Conservation (phyloP, 345 rosid genomes). For the Populus davidiana region DNA sequence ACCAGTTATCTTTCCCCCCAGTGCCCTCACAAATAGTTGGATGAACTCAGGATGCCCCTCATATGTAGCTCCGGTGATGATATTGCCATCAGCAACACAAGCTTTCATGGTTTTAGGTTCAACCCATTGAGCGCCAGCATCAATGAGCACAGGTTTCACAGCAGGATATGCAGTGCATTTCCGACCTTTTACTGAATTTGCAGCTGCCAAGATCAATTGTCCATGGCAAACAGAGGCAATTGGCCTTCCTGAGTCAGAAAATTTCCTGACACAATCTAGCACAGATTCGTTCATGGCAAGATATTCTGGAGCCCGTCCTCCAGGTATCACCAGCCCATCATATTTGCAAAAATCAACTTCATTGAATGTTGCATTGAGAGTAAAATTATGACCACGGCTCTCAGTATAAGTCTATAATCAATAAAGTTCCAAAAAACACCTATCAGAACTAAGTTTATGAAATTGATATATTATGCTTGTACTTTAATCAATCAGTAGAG, state of each 20-base stretch:
- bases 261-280: constrained; percentile 48
- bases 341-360: constrained; percentile 56
- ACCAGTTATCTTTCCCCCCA: constrained; percentile 57
- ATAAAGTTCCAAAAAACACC: background rate
- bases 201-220: constrained; percentile 72
- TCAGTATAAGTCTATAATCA: constrained; percentile 58
- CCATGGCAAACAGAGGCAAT: constrained; percentile 80
- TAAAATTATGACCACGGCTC: constrained; percentile 79
- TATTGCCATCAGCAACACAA: constrained; percentile 67
- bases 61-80: constrained; percentile 67
- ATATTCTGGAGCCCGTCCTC: constrained; percentile 94
- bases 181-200: constrained; percentile 48
- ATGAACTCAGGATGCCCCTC: constrained; percentile 68
- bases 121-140: constrained; percentile 82
- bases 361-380: constrained; percentile 70
- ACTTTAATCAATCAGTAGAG: background rate
- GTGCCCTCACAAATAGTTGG: constrained; percentile 53
- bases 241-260: constrained; percentile 56
- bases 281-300: constrained; percentile 62
- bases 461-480: constrained; percentile 33
- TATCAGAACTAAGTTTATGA: constrained; percentile 24
- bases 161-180: constrained; percentile 61
- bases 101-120: constrained; percentile 49
- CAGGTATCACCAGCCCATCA: constrained; percentile 78
- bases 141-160: constrained; percentile 61